These are phyloP conservation scores for Mikania micrantha DNA, from an alignment of 129 eudicot species.

Conservation along the genomic window DNA sequence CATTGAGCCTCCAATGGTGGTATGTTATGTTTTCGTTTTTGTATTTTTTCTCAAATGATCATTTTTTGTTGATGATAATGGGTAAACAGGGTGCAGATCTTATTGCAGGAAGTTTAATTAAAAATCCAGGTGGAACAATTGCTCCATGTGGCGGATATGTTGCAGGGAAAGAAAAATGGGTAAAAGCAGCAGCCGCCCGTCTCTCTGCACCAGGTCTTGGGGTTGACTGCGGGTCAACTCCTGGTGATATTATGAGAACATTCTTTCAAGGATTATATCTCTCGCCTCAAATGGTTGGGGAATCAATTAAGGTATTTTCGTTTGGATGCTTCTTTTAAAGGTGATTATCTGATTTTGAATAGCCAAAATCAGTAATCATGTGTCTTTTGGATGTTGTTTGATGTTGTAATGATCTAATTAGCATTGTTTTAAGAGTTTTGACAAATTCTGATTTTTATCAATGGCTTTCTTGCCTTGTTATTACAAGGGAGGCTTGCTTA, in stretches of 20 bases:
- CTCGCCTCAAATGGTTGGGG: conserved; percentile 99
- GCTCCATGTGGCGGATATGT: conserved; percentile 99
- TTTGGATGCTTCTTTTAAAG: neutral
- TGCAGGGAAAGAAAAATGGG: conserved; percentile 83
- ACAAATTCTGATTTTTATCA: neutral
- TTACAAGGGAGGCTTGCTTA: conserved; percentile 67
- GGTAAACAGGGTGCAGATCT: conserved; percentile 90
- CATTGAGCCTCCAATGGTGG: conserved; percentile 98
- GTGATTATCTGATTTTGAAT: neutral
- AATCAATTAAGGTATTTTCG: conserved; percentile 76
- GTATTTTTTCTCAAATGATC: neutral
- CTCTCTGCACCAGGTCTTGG: conserved; percentile 98
- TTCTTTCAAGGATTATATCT: conserved; percentile 90
- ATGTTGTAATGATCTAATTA: neutral
- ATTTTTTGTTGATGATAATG: conserved; percentile 1
- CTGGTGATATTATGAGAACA: conserved; percentile 85
- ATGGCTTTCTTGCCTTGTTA: conserved; percentile 2
- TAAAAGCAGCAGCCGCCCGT: conserved; percentile 99
- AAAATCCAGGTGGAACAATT: conserved; percentile 95
- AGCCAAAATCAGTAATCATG: neutral
- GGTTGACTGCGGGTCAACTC: conserved; percentile 93
- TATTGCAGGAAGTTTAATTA: conserved; percentile 93
- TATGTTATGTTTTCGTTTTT: conserved; percentile 20
- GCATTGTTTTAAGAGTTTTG: neutral
- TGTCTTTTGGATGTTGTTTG: neutral